These are phyloP conservation scores for Datisca glomerata DNA, from an alignment of 306 rosid genomes.

Conservation along the genomic window DNA sequence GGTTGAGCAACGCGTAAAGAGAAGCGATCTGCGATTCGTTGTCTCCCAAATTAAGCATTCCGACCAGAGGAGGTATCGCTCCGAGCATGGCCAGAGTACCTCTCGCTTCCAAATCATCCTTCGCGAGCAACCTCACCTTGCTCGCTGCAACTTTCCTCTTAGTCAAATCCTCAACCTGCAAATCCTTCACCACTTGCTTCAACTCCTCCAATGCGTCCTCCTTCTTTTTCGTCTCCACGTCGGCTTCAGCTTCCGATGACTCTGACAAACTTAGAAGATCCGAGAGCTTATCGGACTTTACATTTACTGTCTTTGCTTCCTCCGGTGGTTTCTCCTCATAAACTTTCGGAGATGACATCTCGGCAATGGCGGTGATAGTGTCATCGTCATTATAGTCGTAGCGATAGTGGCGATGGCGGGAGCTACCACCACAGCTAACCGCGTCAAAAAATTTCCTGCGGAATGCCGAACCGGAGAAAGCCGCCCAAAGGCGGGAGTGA, in stretches of 20 bases:
- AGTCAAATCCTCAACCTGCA: conserved; percentile 39
- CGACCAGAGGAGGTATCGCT: conserved; percentile 79
- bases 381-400: conserved; percentile 1
- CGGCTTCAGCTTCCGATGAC: conserved; percentile 37
- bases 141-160: conserved; percentile 48
- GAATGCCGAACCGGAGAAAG: conserved; percentile 45
- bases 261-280: conserved; percentile 57
- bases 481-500: conserved; percentile 44
- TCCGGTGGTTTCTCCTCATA: conserved; percentile 10
- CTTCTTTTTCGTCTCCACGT: conserved; percentile 41
- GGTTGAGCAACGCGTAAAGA: conserved; percentile 91
- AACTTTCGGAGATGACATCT: conserved; percentile 17
- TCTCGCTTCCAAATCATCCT: conserved; percentile 64
- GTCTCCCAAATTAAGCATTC: conserved; percentile 71
- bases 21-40: conserved; percentile 59
- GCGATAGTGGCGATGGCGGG: conserved; percentile 31
- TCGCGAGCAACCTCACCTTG: conserved; percentile 48
- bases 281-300: conserved; percentile 59
- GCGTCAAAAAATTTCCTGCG: conserved; percentile 69
- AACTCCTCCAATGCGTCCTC: conserved; percentile 49
- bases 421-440: conserved; percentile 72
- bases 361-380: background rate
- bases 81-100: conserved; percentile 78
- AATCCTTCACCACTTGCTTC: conserved; percentile 46
- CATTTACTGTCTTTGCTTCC: conserved; percentile 10